Base-by-base conservation (phyloP, 768 basidiomycete species). In the Calocera viscosa region DNA sequence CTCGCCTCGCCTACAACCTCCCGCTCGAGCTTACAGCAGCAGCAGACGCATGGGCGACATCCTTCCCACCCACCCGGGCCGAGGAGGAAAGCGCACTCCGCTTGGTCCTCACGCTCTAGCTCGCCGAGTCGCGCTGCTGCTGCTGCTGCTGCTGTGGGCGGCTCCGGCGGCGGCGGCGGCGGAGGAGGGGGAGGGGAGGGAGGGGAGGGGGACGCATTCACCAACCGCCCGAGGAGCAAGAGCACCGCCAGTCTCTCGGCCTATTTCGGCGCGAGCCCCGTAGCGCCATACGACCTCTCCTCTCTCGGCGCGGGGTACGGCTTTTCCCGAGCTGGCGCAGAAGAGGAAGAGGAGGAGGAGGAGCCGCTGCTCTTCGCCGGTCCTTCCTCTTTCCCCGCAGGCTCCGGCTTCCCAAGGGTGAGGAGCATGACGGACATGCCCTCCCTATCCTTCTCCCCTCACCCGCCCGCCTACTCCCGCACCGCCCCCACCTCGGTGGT, bases 361-460 rank as follows among this genome's bases (percentile, higher is more conserved):
- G 53, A 60, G 43, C 16, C 43, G 24, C 43, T 7, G 8, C 5
- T 47, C 24, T 47, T 47, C 24, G 16, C 24, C 53, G 53, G 53
- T 10, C 53, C 11, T 2, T 26, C 53, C 14, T 60, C 53, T 30
- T 24, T 60, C 53, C 26, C 53, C 30, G 26, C 26, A 5, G 26
- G 26, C 53, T 11, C 43, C 24, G 26, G 5, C 30, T 60, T 60
- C 30, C 30, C 53, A 26, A 26, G 53, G 10, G 53, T 32, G 14
- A 60, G 30, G 26, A 60, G 53, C 30, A 26, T 60, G 30, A 60
- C 53, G 5, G 53, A 60, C 53, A 60, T 60, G 53, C 53, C 53
- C 19, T 16, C 53, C 7, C 26, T 60, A 5, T 2, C 14, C 26
- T 14, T 2, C 53, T 19, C 30, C 7, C 53, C 53, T 5, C 53